These are phyloP conservation scores for Cyberlindnera meyerae DNA, from an alignment of 805 yeast species.

Conservation along the genomic window DNA sequence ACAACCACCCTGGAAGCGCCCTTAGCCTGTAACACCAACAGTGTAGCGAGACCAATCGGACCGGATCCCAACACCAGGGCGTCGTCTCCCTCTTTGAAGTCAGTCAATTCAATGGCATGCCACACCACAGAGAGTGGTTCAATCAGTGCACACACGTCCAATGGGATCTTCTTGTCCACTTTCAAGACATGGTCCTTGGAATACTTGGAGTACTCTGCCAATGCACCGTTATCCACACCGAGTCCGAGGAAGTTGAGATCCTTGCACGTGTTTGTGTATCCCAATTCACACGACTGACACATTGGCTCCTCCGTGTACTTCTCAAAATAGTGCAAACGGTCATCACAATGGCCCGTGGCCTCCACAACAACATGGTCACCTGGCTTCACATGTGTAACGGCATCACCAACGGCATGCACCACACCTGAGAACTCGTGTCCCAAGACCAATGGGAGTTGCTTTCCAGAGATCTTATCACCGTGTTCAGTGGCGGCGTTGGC, in stretches of 20 bases:
- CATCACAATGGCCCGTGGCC: slow-evolving; percentile 41
- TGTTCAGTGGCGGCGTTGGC: slow-evolving; percentile 37
- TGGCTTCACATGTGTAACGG: slow-evolving; percentile 42
- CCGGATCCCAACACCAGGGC: slow-evolving; percentile 58
- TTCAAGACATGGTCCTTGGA: slow-evolving; percentile 36
- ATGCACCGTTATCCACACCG: slow-evolving; percentile 45
- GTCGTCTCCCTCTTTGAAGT: slow-evolving; percentile 38
- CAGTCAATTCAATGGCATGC: slow-evolving; percentile 50
- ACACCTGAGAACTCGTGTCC: slow-evolving; percentile 62
- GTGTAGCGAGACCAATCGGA: slow-evolving; percentile 56
- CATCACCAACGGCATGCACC: slow-evolving; percentile 47
- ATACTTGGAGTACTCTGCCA: slow-evolving; percentile 41
- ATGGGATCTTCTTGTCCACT: slow-evolving; percentile 36
- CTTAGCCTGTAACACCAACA: slow-evolving; percentile 49
- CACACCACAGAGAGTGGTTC: slow-evolving; percentile 56
- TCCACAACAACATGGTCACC: slow-evolving; percentile 58
- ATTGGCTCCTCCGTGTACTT: slow-evolving; percentile 15
- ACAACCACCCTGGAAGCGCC: slow-evolving; percentile 48
- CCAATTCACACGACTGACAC: slow-evolving; percentile 41
- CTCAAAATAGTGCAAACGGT: slow-evolving; percentile 30
- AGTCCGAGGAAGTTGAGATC: slow-evolving; percentile 42
- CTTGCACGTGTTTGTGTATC: slow-evolving; percentile 42
- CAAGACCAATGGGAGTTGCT: slow-evolving; percentile 50
- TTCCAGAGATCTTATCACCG: slow-evolving; percentile 26
- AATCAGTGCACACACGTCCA: slow-evolving; percentile 51